phyloP scores from a whole-genome alignment of 257 asterid species.

The Apocynum venetum region DNA sequence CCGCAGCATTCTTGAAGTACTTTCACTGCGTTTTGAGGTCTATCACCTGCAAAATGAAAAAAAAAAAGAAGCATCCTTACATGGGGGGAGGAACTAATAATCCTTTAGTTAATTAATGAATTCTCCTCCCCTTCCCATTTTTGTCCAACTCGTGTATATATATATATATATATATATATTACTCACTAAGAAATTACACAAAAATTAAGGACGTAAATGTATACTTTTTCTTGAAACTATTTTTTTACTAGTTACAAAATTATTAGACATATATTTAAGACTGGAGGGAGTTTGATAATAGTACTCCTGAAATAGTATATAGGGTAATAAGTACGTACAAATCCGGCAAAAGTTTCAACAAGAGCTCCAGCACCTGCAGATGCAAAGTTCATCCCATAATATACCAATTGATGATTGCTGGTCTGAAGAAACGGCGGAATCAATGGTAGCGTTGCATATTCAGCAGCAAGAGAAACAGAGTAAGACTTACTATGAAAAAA shows the following conservation, averaged over 20 bases:
- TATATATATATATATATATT: too few species aligned
- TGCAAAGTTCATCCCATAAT: constrained; percentile 58
- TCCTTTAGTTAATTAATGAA: background rate
- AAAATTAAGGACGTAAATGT: too few species aligned
- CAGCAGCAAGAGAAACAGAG: constrained; percentile 34
- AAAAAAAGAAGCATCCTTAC: too few species aligned
- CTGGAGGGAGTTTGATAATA: too few species aligned
- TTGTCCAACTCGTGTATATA: too few species aligned
- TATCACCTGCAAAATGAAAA: constrained; percentile 16
- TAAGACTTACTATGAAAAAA: background rate
- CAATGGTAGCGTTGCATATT: constrained; percentile 43
- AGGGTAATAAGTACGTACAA: constrained; percentile 19
- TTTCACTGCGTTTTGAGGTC: constrained; percentile 20
- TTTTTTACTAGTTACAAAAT: too few species aligned
- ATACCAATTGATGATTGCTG: constrained; percentile 14
- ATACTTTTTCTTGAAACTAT: too few species aligned
- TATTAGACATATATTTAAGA: too few species aligned
- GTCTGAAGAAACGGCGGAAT: constrained; percentile 40
- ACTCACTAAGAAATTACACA: too few species aligned
- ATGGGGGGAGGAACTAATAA: background rate
- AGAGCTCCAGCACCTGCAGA: constrained; percentile 69
- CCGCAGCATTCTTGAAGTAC: constrained; percentile 18
- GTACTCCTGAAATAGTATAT: background rate
- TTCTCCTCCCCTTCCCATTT: too few species aligned
- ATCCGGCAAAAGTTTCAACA: constrained; percentile 39